Evolutionary conservation across 345 rosid species (phyloP), one percentile per base, ranked within the genome.

Genomic region (Salix dunnii): DNA sequence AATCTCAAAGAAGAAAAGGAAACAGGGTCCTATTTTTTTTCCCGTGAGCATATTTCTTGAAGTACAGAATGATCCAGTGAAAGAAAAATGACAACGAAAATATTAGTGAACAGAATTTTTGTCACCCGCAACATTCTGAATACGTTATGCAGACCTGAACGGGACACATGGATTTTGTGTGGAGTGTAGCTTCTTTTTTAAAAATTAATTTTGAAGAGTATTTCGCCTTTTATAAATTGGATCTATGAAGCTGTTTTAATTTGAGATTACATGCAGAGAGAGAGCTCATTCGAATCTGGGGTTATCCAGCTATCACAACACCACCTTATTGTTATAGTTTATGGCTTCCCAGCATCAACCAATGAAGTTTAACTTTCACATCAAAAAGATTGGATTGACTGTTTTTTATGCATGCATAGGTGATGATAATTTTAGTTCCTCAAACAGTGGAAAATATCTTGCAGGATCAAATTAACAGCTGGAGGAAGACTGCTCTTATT

Each of bases 401-500:
- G 21, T 18, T 13, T 28, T 7, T 51, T 18, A 71, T 31, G 16
- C 8, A 3, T 31, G 20, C 23, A 17, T 7, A 35, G 31, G 27
- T 16, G 31, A 58, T 20, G 25, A 1, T 1, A 6, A 21, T 43
- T 25, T 23, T 14, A 33, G 67, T 16, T 55, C 70, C 77, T 75
- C 36, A 67, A 35, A 42, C 46, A 0, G 61, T 16, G 9, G 61
- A 48, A 42, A 20, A 23, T 55, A n/a, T 81, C 53, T 16, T 73
- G 68, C 93, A 94, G 97, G 99, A 95, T 79, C 60, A 67, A 40
- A 72, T 90, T 68, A 71, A 95, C 88, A 91, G 90, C 68, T 95
- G 99, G 99, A 93, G 97, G 78, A 80, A 75, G 79, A 91, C 97
- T 74, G 76, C 97, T 78, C 97, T 95, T 75, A 88, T 90, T 81